Conservation (phyloP, 139 green algal species). For the Chlamydomonas schloesseri region DNA sequence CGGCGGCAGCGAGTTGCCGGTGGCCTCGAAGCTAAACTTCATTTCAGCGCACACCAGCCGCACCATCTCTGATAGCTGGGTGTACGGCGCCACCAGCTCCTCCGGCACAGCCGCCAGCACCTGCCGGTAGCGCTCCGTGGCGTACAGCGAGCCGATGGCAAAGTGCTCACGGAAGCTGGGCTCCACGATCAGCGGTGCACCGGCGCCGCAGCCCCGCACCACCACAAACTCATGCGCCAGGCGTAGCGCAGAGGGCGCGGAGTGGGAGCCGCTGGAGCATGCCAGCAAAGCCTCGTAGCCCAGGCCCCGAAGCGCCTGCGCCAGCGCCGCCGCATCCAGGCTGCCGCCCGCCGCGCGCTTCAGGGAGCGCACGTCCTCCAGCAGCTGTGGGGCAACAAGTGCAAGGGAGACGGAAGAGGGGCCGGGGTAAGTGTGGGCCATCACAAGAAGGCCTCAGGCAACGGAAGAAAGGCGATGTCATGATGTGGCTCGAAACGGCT, state of each 20-base stretch:
- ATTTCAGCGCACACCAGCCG: constrained; percentile 28
- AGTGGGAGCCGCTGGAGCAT: background rate
- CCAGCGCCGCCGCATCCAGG: background rate
- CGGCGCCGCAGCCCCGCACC: background rate
- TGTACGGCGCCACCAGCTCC: constrained; percentile 34
- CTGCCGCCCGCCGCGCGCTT: background rate
- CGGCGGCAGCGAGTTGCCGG: constrained; percentile 26
- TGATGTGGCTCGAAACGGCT: too few species aligned
- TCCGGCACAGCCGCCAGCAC: constrained; percentile 7
- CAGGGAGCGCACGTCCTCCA: constrained; percentile 22
- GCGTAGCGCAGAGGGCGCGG: background rate
- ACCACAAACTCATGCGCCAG: constrained; percentile 29
- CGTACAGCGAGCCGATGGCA: constrained; percentile 20
- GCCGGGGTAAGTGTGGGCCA: too few species aligned
- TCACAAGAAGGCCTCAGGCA: too few species aligned
- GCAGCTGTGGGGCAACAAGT: background rate
- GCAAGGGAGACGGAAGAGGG: too few species aligned
- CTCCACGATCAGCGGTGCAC: constrained; percentile 5
- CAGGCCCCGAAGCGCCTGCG: background rate
- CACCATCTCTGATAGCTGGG: constrained; percentile 27
- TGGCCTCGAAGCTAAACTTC: constrained; percentile 36
- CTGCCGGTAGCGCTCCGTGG: constrained; percentile 30
- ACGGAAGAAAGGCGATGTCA: too few species aligned
- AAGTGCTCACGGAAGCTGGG: constrained; percentile 33
- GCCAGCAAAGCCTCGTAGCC: background rate